Evolutionary conservation across 345 rosid genomes (phyloP).

Genomic region (Euclidium syriacum): DNA sequence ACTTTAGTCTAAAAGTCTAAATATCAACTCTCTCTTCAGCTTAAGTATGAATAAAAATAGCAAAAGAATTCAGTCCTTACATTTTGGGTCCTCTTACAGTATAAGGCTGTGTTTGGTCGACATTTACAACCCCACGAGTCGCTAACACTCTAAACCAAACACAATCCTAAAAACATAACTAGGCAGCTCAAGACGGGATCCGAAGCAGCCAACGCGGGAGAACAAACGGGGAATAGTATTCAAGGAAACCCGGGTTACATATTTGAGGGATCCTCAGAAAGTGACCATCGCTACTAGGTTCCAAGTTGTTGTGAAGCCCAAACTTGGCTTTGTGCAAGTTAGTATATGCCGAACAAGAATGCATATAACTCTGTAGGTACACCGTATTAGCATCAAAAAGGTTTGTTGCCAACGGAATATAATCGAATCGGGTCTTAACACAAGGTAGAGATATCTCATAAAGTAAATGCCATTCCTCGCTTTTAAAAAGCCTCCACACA

Average conservation of each 20-base stretch:
- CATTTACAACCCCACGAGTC: too few relatives aligned
- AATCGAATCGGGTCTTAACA: not conserved
- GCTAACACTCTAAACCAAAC: too few relatives aligned
- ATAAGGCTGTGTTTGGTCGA: too few relatives aligned
- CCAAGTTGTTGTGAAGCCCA: not conserved
- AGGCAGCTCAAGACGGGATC: too few relatives aligned
- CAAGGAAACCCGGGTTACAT: conserved; percentile 15
- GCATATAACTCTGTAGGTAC: not conserved
- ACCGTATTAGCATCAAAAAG: not conserved
- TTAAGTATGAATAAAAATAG: too few relatives aligned
- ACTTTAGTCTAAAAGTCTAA: too few relatives aligned
- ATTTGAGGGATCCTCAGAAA: not conserved
- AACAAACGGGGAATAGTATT: too few relatives aligned
- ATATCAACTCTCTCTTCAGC: too few relatives aligned
- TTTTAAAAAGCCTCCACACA: not conserved
- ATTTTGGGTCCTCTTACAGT: too few relatives aligned
- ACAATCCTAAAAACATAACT: too few relatives aligned
- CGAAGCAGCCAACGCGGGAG: too few relatives aligned
- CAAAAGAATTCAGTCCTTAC: too few relatives aligned
- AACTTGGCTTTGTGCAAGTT: not conserved
- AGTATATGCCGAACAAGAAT: not conserved
- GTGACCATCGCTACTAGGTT: not conserved
- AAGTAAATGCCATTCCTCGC: not conserved
- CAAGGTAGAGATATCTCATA: not conserved
- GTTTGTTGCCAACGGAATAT: not conserved